These are phyloP conservation scores for Podaxis sp. DNA, from an alignment of 768 basidiomycete species.

Conservation along the genomic window DNA sequence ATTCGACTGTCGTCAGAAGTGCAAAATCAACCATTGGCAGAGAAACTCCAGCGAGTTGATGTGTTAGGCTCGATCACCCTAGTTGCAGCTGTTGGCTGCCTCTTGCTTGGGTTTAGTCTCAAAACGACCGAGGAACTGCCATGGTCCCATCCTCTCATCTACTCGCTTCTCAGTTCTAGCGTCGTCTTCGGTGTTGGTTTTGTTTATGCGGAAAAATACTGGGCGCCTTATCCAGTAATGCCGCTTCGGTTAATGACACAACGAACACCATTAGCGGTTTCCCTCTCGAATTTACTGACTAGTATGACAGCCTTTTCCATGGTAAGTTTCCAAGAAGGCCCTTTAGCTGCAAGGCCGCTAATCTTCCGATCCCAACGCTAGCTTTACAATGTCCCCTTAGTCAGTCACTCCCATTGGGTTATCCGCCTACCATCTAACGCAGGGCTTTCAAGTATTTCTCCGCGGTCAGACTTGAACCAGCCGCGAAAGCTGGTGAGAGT, in stretches of 20 bases:
- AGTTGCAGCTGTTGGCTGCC: conserved; percentile 61
- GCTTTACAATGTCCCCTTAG: conserved; percentile 87
- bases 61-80: conserved; percentile 80
- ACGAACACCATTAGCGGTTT: conserved; percentile 78
- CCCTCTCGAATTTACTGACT: conserved; percentile 71
- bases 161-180: conserved; percentile 58
- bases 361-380: conserved; percentile 22
- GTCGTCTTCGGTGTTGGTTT: conserved; percentile 54
- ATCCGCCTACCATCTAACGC: neutral
- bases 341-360: neutral
- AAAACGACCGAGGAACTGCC: conserved; percentile 75
- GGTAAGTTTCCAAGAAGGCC: conserved; percentile 35
- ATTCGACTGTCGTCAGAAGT: conserved; percentile 69
- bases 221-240: conserved; percentile 85
- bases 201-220: conserved; percentile 72
- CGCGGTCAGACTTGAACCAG: conserved; percentile 65
- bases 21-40: conserved; percentile 49
- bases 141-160: conserved; percentile 73
- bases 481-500: conserved; percentile 65
- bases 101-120: conserved; percentile 73
- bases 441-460: conserved; percentile 62
- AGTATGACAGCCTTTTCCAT: conserved; percentile 80
- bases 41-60: conserved; percentile 79
- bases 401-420: conserved; percentile 26
- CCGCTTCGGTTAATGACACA: conserved; percentile 74